Conservation (phyloP, 257 asterid genomes). For the Petunia axillaris region DNA sequence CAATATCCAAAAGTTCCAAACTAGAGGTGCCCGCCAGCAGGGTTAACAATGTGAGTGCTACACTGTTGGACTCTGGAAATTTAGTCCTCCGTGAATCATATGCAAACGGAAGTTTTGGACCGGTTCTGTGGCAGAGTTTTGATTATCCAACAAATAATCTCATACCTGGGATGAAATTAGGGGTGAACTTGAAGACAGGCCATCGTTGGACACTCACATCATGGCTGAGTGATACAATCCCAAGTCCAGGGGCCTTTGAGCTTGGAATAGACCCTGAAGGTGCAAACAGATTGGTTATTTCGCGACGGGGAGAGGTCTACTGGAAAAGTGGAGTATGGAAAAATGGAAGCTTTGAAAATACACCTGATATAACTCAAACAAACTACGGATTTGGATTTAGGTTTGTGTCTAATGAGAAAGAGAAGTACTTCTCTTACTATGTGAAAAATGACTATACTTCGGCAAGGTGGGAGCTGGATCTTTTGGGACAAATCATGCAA, state of each 20-base stretch:
- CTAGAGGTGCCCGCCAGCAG: background rate
- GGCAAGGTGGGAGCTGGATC: slow-evolving; percentile 10
- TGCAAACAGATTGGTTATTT: slow-evolving; percentile 10
- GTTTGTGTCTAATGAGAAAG: background rate
- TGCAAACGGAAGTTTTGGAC: slow-evolving; percentile 22
- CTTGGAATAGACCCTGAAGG: background rate
- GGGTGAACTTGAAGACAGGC: background rate
- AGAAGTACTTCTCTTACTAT: slow-evolving; percentile 11
- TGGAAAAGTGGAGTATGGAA: background rate
- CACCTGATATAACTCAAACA: background rate
- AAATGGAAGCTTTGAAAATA: background rate
- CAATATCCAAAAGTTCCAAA: background rate
- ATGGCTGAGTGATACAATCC: background rate
- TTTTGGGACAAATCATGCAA: slow-evolving; percentile 9
- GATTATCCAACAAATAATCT: background rate
- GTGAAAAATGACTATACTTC: background rate
- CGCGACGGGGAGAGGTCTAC: background rate
- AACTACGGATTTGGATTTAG: background rate
- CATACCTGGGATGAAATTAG: background rate
- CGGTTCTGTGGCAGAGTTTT: background rate
- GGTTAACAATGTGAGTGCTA: slow-evolving; percentile 8
- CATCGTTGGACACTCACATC: background rate
- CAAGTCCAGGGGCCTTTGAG: background rate
- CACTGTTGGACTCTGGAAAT: slow-evolving; percentile 1
- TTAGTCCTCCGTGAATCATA: background rate